Conservation (phyloP, 2,329 filamentous ascomycete species). For the Fusarium torulosum region DNA sequence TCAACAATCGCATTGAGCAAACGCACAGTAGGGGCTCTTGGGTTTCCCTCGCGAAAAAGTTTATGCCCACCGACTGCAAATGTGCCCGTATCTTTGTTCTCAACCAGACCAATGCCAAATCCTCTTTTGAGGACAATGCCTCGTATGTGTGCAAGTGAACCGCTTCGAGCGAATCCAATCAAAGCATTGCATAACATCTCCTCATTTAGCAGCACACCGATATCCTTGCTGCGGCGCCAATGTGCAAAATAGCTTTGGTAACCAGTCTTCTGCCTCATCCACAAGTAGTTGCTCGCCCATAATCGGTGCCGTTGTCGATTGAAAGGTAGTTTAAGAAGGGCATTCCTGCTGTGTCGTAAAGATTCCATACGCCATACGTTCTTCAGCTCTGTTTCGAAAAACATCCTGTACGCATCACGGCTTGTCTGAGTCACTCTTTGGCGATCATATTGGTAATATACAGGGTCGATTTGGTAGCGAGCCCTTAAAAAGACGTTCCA, state of each 20-base stretch:
- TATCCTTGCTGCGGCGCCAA: conserved; percentile 45
- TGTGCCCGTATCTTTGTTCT: conserved; percentile 36
- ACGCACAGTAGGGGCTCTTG: conserved; percentile 67
- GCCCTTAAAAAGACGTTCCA: conserved; percentile 63
- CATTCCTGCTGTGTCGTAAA: conserved; percentile 50
- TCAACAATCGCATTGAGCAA: conserved; percentile 77
- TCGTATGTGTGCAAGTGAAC: conserved; percentile 52
- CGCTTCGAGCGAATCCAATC: conserved; percentile 57
- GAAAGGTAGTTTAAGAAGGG: conserved; percentile 48
- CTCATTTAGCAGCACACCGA: conserved; percentile 54
- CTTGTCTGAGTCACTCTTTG: conserved; percentile 55
- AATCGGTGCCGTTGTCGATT: conserved; percentile 44
- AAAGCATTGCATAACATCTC: conserved; percentile 57
- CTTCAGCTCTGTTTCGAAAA: conserved; percentile 12
- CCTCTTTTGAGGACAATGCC: conserved; percentile 51
- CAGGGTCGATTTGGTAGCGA: conserved; percentile 60
- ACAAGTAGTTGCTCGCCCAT: conserved; percentile 47
- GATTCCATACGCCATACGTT: conserved; percentile 48
- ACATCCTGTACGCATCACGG: conserved; percentile 54
- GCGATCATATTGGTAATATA: conserved; percentile 62
- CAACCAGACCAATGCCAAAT: conserved; percentile 49
- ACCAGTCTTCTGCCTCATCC: conserved; percentile 46
- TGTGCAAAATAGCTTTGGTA: conserved; percentile 47
- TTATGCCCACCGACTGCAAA: conserved; percentile 52
- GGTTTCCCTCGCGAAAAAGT: conserved; percentile 61